Percentiles rank a stretch among this genome's conserved stretches.
Conservation (phyloP, 2,329 filamentous ascomycete genomes). For the Fusarium tanahbumbuense region DNA sequence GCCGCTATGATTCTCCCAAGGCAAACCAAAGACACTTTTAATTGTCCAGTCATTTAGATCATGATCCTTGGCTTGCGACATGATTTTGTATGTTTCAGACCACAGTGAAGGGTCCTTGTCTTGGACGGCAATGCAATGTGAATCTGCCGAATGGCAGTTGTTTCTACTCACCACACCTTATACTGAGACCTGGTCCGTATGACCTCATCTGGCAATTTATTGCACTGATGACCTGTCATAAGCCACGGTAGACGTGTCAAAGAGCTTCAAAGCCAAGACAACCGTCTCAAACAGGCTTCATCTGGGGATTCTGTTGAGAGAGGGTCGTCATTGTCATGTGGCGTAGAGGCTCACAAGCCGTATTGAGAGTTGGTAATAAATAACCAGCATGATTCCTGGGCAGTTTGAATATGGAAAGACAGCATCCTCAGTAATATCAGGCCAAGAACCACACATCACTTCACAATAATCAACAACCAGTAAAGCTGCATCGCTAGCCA, state of each 20-base stretch:
- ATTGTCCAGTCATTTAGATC: constrained; percentile 21
- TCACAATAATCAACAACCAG: not conserved
- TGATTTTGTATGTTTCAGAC: constrained; percentile 42
- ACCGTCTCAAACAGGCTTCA: constrained; percentile 39
- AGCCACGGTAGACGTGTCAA: constrained; percentile 35
- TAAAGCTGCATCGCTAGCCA: constrained; percentile 31
- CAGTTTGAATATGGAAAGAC: not conserved
- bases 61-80: constrained; percentile 26
- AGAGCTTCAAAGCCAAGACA: constrained; percentile 26
- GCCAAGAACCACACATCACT: not conserved
- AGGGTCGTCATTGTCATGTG: constrained; percentile 43
- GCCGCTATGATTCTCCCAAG: constrained; percentile 1
- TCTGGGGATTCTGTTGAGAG: constrained; percentile 9
- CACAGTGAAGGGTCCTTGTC: constrained; percentile 10
- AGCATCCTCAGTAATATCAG: constrained; percentile 2
- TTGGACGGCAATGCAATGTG: constrained; percentile 4
- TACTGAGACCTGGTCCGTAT: constrained; percentile 36
- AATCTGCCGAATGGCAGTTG: constrained; percentile 27
- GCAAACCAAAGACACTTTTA: constrained; percentile 1
- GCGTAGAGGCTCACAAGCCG: constrained; percentile 24
- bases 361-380: constrained; percentile 30
- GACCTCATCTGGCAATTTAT: constrained; percentile 40
- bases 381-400: constrained; percentile 31
- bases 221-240: constrained; percentile 25
- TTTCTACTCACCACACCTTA: constrained; percentile 28